Conservation (phyloP, 2,329 filamentous ascomycete genomes). For the Fusarium sp. region DNA sequence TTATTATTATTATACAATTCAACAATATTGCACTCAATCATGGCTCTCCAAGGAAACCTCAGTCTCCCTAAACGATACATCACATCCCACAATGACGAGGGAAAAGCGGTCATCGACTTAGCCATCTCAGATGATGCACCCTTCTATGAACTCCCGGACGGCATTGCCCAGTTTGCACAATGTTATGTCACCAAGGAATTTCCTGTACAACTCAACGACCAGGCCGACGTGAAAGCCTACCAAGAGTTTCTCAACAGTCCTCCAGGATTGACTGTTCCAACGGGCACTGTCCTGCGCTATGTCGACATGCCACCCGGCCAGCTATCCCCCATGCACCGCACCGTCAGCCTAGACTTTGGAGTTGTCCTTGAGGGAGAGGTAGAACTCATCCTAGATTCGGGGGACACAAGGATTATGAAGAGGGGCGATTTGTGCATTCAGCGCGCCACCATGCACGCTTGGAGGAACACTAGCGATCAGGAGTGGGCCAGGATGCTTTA, state of each 20-base stretch:
- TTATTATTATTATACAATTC: too few relatives aligned
- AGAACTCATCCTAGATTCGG: slow-evolving; percentile 67
- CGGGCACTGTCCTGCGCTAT: slow-evolving; percentile 62
- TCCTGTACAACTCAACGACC: slow-evolving; percentile 38
- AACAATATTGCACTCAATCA: neutral
- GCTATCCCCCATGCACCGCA: slow-evolving; percentile 58
- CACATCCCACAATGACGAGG: slow-evolving; percentile 48
- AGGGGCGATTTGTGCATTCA: slow-evolving; percentile 70
- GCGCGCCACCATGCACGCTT: slow-evolving; percentile 70
- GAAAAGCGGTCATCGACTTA: slow-evolving; percentile 45
- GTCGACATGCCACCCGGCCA: slow-evolving; percentile 63
- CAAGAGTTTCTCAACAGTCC: slow-evolving; percentile 30
- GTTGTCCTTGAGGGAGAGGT: slow-evolving; percentile 69
- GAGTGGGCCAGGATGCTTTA: slow-evolving; percentile 64
- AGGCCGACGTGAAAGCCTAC: slow-evolving; percentile 45
- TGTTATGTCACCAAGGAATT: slow-evolving; percentile 48
- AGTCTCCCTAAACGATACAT: slow-evolving; percentile 41
- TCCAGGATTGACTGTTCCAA: slow-evolving; percentile 50
- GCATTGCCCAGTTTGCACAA: slow-evolving; percentile 43
- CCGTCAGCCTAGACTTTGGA: slow-evolving; percentile 69
- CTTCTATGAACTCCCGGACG: slow-evolving; percentile 37
- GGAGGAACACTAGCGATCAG: slow-evolving; percentile 63
- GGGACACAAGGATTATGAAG: slow-evolving; percentile 62
- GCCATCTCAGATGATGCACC: slow-evolving; percentile 29
- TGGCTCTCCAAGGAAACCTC: slow-evolving; percentile 42